Base-by-base conservation (phyloP, 805 yeast genomes). In the Metschnikowia cerradonensis region DNA sequence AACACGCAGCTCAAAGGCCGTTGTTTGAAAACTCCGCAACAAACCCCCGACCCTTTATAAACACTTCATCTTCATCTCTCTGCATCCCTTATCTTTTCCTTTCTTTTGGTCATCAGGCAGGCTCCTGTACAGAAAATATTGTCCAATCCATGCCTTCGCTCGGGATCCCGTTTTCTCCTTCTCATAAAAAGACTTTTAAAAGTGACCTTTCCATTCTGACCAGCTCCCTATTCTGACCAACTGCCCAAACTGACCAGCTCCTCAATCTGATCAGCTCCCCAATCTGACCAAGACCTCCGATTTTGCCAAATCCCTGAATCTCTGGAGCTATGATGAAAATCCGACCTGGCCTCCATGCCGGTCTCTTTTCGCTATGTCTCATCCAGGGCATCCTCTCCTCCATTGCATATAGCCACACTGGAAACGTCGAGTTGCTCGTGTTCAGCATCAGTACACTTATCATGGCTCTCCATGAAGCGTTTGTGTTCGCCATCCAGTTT, bases 341-440 rank as follows among this genome's bases (percentile, higher is more conserved):
- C 26, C 40, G 40, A 43, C 15, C 32, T 22, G 32, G 47, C 11
- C 39, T 55, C n/a, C 50, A 52, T 14, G 34, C 47, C 35, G 37
- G 47, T 35, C 55, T 57, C 11, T 49, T 51, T n/a, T 44, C 51
- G 8, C 34, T 50, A 11, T 48, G 55, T 35, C 46, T 33, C 30
- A 45, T 45, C n/a, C 53, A 55, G 19, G 59, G 51, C 15, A 46
- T 51, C 36, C 50, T 57, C 26, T 42, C 56, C 11, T 33, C 52
- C 7, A 47, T 55, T 11, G 49, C 52, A 11, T 50, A 47, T 41
- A 32, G 11, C 17, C 47, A 44, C 26, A 23, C 40, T 13, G 15
- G 4, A 22, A 26, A 23, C 26, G 22, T 17, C 17, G 15, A 23
- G 26, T 11, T 36, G 17, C 36, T 44, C 17, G 47, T 44, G 11